phyloP scores from a whole-genome alignment of 352 stramenopile genomes.

The Phytopythium kandeliae region DNA sequence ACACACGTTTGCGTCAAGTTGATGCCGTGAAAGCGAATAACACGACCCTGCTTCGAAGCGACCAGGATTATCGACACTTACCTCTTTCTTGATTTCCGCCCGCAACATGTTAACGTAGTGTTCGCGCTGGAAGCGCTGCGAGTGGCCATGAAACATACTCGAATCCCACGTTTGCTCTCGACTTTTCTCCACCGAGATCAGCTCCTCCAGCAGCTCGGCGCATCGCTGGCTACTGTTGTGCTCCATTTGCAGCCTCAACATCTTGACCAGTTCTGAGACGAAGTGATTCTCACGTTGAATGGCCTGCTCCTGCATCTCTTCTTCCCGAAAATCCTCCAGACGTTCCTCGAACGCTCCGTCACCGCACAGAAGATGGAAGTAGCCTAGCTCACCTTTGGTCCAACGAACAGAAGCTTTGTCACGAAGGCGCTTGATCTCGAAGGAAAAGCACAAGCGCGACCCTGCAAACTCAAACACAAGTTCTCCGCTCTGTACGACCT shows the following conservation, averaged over 20 bases:
- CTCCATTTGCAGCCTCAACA: conserved; percentile 57
- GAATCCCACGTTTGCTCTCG: conserved; percentile 61
- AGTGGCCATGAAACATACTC: conserved; percentile 55
- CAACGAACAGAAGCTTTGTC: conserved; percentile 6
- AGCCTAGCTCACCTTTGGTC: conserved; percentile 5
- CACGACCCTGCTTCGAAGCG: background rate
- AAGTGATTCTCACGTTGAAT: conserved; percentile 61
- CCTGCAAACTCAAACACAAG: conserved; percentile 59
- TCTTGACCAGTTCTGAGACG: conserved; percentile 71
- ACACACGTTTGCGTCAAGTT: background rate
- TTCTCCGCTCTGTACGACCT: conserved; percentile 24
- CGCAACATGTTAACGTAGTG: conserved; percentile 62
- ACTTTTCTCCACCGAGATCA: conserved; percentile 57
- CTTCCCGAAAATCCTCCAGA: conserved; percentile 58
- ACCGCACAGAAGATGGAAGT: conserved; percentile 7
- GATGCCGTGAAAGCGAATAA: too few relatives aligned
- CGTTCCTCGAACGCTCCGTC: conserved; percentile 35
- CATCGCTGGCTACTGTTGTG: conserved; percentile 48
- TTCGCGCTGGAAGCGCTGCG: conserved; percentile 52
- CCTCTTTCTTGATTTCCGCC: conserved; percentile 70
- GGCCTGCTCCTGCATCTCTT: conserved; percentile 35
- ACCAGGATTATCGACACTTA: conserved; percentile 7
- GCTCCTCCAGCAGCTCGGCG: conserved; percentile 51
- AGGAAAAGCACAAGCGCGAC: conserved; percentile 46
- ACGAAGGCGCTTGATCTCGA: conserved; percentile 23